Percentiles rank a stretch among this genome's conserved stretches.
Evolutionary conservation across 2,329 filamentous ascomycete species (phyloP).

Genomic region (Pseudocercospora ulei): DNA sequence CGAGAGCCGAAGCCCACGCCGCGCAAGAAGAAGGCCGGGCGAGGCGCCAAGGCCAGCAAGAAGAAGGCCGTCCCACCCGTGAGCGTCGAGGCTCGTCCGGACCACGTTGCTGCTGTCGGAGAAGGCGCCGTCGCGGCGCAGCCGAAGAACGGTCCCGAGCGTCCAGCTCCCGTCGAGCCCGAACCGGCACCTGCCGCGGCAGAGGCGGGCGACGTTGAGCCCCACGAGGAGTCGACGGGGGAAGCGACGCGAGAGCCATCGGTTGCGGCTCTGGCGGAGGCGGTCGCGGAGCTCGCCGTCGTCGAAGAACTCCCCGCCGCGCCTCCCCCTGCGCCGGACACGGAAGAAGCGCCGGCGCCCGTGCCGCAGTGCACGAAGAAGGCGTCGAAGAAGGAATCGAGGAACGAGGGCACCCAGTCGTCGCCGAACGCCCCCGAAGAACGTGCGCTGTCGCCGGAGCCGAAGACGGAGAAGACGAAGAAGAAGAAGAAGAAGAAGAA

Average conservation of each 20-base stretch:
- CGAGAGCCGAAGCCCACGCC: constrained; percentile 25
- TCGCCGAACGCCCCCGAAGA: constrained; percentile 5
- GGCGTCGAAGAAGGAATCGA: constrained; percentile 15
- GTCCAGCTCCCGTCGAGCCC: constrained; percentile 6
- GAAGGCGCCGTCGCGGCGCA: constrained; percentile 16
- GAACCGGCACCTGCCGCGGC: background rate
- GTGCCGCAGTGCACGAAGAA: constrained; percentile 9
- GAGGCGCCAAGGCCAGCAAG: constrained; percentile 24
- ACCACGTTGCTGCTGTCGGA: constrained; percentile 25
- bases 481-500: constrained; percentile 19
- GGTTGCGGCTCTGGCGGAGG: background rate
- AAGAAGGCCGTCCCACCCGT: constrained; percentile 17
- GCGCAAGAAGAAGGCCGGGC: constrained; percentile 25
- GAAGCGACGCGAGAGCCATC: background rate
- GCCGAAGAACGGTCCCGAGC: constrained; percentile 1
- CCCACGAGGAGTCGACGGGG: background rate
- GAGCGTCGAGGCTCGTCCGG: constrained; percentile 15
- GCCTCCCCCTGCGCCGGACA: background rate
- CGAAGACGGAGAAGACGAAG: constrained; percentile 13
- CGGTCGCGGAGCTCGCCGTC: background rate
- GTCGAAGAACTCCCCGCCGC: background rate
- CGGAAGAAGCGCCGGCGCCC: background rate
- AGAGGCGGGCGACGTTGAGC: constrained; percentile 1
- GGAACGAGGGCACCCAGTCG: constrained; percentile 17
- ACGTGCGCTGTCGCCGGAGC: constrained; percentile 4